phyloP scores from a whole-genome alignment of 2,329 filamentous ascomycete species.

The Talaromyces sp. region DNA sequence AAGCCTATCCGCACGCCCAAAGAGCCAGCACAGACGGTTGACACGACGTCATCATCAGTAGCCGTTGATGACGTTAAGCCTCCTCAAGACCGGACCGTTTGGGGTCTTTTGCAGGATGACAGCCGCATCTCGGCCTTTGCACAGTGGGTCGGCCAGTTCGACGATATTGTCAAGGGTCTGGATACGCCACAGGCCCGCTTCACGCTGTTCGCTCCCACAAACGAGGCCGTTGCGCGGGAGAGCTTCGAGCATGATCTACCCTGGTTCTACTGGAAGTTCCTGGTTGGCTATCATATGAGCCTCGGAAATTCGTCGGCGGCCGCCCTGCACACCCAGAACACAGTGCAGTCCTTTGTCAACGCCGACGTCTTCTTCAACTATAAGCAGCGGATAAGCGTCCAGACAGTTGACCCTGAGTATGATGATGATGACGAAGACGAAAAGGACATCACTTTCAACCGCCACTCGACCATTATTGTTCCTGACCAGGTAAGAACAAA shows the following conservation, averaged over 20 bases:
- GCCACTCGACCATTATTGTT: conserved; percentile 65
- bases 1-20: background rate
- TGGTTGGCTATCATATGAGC: conserved; percentile 69
- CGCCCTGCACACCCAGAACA: conserved; percentile 63
- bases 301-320: conserved; percentile 62
- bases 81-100: background rate
- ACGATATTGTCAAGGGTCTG: conserved; percentile 65
- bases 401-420: background rate
- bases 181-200: conserved; percentile 65
- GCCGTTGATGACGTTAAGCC: background rate
- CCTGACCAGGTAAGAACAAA: conserved; percentile 57
- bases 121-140: conserved; percentile 73
- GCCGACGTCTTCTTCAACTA: conserved; percentile 57
- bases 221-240: conserved; percentile 62
- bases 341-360: conserved; percentile 64
- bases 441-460: conserved; percentile 68
- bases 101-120: conserved; percentile 13
- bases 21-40: background rate
- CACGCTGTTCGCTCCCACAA: conserved; percentile 73
- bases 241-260: conserved; percentile 50
- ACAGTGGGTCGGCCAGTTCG: conserved; percentile 65
- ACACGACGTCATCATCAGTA: background rate
- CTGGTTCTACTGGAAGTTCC: conserved; percentile 63
- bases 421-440: conserved; percentile 45
- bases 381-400: conserved; percentile 65